Evolutionary conservation across 805 yeast genomes (phyloP).

Genomic region (Kuraishia piskuri): DNA sequence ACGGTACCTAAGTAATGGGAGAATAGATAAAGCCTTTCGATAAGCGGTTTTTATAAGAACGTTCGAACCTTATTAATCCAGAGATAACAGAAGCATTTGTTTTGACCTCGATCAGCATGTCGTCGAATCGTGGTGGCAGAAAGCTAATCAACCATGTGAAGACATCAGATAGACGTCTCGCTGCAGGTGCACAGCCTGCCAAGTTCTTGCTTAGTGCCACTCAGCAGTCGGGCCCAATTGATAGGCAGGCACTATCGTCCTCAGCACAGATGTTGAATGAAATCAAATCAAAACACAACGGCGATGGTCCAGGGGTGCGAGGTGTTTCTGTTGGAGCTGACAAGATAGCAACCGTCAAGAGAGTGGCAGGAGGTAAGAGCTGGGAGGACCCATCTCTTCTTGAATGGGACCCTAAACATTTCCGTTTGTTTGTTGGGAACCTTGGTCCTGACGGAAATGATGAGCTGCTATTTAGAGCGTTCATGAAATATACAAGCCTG

Average conservation of each 20-base stretch:
- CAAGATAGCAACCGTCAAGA: constrained; percentile 25
- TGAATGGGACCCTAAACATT: constrained; percentile 67
- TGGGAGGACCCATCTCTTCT: constrained; percentile 40
- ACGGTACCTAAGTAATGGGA: background rate
- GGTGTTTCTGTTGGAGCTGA: constrained; percentile 1
- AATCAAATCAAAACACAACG: constrained; percentile 5
- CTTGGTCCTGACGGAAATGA: constrained; percentile 61
- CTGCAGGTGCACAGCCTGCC: constrained; percentile 42
- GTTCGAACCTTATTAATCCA: too few relatives aligned
- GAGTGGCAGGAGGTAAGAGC: constrained; percentile 35
- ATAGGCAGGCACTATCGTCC: constrained; percentile 8
- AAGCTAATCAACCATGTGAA: constrained; percentile 16
- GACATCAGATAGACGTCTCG: constrained; percentile 46
- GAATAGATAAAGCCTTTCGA: too few relatives aligned
- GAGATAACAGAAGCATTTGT: too few relatives aligned
- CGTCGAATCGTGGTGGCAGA: constrained; percentile 1
- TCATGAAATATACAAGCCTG: constrained; percentile 42
- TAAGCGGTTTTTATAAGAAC: too few relatives aligned
- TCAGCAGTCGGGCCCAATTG: constrained; percentile 13
- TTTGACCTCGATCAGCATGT: background rate
- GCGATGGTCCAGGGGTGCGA: background rate
- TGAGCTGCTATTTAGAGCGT: constrained; percentile 43
- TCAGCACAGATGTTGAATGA: constrained; percentile 12
- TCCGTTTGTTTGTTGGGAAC: constrained; percentile 68
- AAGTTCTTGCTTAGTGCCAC: constrained; percentile 27